A percentile compares a stretch with the other conserved stretches of the same genome.
These are phyloP conservation scores for Stemphylium beticola DNA, from an alignment of 2,329 filamentous ascomycete species.

Conservation along the genomic window DNA sequence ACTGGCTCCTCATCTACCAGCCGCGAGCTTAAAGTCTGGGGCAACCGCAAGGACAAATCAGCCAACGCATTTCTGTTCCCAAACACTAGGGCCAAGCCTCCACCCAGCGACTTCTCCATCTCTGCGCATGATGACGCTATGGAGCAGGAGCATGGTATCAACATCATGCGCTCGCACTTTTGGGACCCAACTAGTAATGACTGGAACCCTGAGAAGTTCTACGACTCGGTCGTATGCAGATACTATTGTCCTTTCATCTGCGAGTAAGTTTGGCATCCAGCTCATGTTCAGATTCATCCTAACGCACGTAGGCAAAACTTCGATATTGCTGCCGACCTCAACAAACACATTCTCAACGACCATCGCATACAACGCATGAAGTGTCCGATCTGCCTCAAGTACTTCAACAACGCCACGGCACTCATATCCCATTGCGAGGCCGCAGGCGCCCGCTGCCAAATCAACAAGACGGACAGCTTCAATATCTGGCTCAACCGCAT, in stretches of 20 bases:
- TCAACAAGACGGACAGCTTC: conserved; percentile 47
- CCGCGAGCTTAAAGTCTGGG: conserved; percentile 32
- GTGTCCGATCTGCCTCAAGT: conserved; percentile 51
- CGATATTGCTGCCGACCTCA: conserved; percentile 36
- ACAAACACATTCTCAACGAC: conserved; percentile 43
- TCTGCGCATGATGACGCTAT: conserved; percentile 33
- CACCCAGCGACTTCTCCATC: conserved; percentile 39
- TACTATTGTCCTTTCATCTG: conserved; percentile 65
- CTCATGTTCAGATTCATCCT: neutral
- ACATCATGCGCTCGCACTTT: conserved; percentile 50
- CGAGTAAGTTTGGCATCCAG: conserved; percentile 48
- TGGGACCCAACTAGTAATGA: conserved; percentile 58
- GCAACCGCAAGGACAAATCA: conserved; percentile 24
- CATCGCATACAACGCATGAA: conserved; percentile 46
- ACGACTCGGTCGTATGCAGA: conserved; percentile 48
- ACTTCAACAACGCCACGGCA: conserved; percentile 47
- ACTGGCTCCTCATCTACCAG: conserved; percentile 7
- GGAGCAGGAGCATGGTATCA: conserved; percentile 39
- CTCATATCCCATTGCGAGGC: conserved; percentile 52
- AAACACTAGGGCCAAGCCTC: conserved; percentile 39
- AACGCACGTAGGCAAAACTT: conserved; percentile 35
- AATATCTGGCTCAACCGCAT: conserved; percentile 47
- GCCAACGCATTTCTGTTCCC: conserved; percentile 45
- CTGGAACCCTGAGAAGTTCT: conserved; percentile 60
- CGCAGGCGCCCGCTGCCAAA: conserved; percentile 35